These are phyloP conservation scores for Suillus variegatus DNA, from an alignment of 768 basidiomycete species.

Conservation along the genomic window DNA sequence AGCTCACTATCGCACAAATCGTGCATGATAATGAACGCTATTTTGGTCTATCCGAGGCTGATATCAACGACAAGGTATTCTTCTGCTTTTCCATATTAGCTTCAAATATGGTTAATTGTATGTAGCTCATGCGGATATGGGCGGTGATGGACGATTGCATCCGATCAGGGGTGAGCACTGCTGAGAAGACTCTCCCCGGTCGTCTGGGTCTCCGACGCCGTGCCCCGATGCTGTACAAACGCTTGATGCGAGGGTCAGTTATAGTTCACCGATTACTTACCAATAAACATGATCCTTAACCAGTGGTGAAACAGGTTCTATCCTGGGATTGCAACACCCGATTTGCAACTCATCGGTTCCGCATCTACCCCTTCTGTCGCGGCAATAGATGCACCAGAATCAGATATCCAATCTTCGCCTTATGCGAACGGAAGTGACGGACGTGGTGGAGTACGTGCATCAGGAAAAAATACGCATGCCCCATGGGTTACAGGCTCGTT, in stretches of 20 bases:
- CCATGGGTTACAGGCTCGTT: conserved; percentile 69
- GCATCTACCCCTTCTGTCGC: conserved; percentile 21
- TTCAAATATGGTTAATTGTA: conserved; percentile 2
- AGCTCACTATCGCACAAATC: conserved; percentile 94
- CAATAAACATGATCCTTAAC: conserved; percentile 15
- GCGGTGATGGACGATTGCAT: conserved; percentile 93
- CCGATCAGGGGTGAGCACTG: conserved; percentile 77
- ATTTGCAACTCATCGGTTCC: conserved; percentile 37
- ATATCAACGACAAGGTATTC: conserved; percentile 71
- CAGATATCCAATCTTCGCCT: background rate
- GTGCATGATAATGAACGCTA: conserved; percentile 90
- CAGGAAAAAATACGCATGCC: conserved; percentile 21
- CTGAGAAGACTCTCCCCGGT: conserved; percentile 84
- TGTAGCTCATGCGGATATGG: conserved; percentile 77
- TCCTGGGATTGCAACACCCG: conserved; percentile 43
- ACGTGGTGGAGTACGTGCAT: conserved; percentile 7
- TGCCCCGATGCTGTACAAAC: conserved; percentile 86
- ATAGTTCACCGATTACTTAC: background rate
- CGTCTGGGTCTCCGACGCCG: conserved; percentile 75
- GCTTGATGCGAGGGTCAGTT: conserved; percentile 84
- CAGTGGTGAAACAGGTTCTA: conserved; percentile 43
- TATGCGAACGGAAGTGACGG: conserved; percentile 6
- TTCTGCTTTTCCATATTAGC: conserved; percentile 2
- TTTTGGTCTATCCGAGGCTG: conserved; percentile 74
- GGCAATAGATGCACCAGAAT: conserved; percentile 27